These are phyloP conservation scores for Aureobasidium uvarum DNA, from an alignment of 2,329 filamentous ascomycete species.

Conservation along the genomic window DNA sequence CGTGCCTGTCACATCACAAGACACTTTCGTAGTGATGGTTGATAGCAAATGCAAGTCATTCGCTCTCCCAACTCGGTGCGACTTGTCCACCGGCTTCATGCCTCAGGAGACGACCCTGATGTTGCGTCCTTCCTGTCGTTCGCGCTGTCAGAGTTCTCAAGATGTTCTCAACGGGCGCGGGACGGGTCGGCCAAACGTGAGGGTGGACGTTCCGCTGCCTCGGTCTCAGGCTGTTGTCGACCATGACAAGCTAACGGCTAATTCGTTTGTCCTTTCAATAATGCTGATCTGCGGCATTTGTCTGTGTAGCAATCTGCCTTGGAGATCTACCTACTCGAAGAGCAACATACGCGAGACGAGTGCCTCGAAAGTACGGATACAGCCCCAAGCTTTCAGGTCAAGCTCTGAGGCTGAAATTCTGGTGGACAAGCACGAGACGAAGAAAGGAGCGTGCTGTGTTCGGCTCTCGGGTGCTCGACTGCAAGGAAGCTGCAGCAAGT, in stretches of 20 bases:
- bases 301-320: neutral
- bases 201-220: conserved; percentile 11
- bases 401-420: neutral
- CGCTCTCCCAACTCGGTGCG: neutral
- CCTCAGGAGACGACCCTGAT: neutral
- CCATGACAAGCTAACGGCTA: neutral
- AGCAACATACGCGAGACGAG: neutral
- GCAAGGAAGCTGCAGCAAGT: neutral
- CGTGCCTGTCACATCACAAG: neutral
- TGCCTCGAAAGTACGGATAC: neutral
- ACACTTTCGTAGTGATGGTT: no score
- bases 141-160: neutral
- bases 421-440: conserved; percentile 3
- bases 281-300: neutral
- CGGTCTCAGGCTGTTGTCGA: conserved; percentile 1
- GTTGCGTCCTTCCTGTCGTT: neutral
- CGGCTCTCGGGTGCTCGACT: neutral
- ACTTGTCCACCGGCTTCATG: neutral
- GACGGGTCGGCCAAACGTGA: conserved; percentile 17
- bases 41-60: neutral
- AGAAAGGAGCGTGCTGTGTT: neutral
- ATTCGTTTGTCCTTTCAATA: neutral
- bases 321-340: neutral
- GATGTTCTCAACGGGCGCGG: conserved; percentile 2
- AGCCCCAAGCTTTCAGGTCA: no score